Evolutionary conservation across 345 rosid species (phyloP).

Genomic region (Melaleuca quinquenervia): DNA sequence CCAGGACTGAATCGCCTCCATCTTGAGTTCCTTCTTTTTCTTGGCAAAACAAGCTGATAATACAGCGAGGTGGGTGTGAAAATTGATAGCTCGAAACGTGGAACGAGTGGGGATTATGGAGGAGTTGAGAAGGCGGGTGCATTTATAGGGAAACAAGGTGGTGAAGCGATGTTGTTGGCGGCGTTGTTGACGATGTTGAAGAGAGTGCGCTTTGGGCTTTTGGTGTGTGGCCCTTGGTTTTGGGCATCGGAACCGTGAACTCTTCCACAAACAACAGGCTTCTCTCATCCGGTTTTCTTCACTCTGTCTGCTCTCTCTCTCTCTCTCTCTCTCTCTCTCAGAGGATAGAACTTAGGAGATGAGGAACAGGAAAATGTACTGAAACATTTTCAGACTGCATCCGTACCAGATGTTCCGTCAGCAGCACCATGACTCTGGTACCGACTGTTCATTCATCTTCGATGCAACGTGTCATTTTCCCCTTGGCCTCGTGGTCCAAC

Average conservation of each 20-base stretch:
- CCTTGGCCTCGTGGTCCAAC: not conserved
- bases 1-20: constrained; percentile 63
- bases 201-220: not conserved
- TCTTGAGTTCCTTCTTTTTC: not conserved
- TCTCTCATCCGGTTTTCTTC: not conserved
- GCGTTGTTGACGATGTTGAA: not conserved
- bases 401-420: not conserved
- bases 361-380: not conserved
- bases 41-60: not conserved
- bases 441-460: not conserved
- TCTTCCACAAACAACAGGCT: not conserved
- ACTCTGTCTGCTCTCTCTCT: not conserved
- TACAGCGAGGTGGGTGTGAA: not conserved
- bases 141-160: not conserved
- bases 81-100: not conserved
- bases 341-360: not conserved
- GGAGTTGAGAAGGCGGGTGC: not conserved
- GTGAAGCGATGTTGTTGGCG: not conserved
- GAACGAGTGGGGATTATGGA: not conserved
- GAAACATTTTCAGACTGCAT: not conserved
- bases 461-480: not conserved
- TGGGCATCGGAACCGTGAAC: not conserved
- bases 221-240: constrained; percentile 1
- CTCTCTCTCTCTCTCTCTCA: not conserved
- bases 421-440: not conserved